phyloP scores from a whole-genome alignment of 371 early-diverging fungal species.

The Rhizopus sp. region DNA sequence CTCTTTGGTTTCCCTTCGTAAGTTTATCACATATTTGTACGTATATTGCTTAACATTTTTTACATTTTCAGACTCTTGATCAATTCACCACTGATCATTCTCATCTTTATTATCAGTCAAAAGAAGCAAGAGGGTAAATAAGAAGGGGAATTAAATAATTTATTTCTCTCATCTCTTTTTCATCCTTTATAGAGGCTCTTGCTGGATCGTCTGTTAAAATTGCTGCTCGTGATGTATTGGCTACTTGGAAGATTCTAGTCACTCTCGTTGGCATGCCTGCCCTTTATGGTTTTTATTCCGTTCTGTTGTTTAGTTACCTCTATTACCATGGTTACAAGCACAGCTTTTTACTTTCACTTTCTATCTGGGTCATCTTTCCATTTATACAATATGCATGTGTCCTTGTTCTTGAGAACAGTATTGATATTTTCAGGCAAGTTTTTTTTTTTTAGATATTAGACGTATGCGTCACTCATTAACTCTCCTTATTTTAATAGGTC shows the following conservation, averaged over 20 bases:
- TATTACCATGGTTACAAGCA: slow-evolving; percentile 11
- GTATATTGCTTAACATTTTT: slow-evolving; percentile 2
- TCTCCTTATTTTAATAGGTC: slow-evolving; percentile 2
- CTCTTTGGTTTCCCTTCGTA: slow-evolving; percentile 68
- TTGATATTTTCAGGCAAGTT: slow-evolving; percentile 55
- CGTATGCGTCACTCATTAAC: neutral
- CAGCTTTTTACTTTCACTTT: slow-evolving; percentile 12
- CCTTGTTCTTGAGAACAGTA: slow-evolving; percentile 56
- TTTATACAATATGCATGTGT: slow-evolving; percentile 52
- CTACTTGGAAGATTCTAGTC: slow-evolving; percentile 83
- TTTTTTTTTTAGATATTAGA: neutral
- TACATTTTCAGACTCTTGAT: slow-evolving; percentile 42
- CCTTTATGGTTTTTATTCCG: slow-evolving; percentile 58
- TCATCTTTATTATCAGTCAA: slow-evolving; percentile 54
- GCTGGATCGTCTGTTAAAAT: slow-evolving; percentile 80
- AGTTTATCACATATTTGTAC: slow-evolving; percentile 1
- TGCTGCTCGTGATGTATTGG: slow-evolving; percentile 79
- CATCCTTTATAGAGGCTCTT: slow-evolving; percentile 61
- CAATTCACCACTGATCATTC: slow-evolving; percentile 61
- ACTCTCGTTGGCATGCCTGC: slow-evolving; percentile 60
- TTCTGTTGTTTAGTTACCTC: slow-evolving; percentile 22
- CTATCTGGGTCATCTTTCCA: slow-evolving; percentile 43
- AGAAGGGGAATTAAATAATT: neutral
- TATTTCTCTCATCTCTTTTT: neutral
- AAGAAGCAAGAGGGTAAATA: slow-evolving; percentile 54